These are phyloP conservation scores for Skeletonema menzelii DNA, from an alignment of 108 stramenopile genomes.

Conservation along the genomic window DNA sequence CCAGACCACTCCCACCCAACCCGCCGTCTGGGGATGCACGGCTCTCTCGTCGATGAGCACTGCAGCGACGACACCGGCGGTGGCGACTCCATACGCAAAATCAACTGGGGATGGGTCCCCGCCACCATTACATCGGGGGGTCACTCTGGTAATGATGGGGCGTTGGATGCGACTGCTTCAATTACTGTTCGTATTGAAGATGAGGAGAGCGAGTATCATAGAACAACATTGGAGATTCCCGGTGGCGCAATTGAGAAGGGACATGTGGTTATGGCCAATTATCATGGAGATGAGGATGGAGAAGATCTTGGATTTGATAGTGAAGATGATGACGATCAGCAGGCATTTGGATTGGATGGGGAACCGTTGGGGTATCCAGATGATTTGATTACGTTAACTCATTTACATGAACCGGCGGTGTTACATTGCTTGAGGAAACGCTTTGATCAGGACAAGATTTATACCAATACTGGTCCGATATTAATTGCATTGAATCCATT, in stretches of 20 bases:
- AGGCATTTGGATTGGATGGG: neutral
- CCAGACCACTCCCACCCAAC: neutral
- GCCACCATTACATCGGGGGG: conserved; percentile 12
- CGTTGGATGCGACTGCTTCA: neutral
- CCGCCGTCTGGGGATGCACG: conserved; percentile 9
- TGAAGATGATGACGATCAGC: neutral
- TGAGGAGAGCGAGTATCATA: conserved; percentile 23
- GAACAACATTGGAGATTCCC: conserved; percentile 13
- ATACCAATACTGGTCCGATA: conserved; percentile 93
- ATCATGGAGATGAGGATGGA: conserved; percentile 34
- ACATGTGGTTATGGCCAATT: conserved; percentile 33
- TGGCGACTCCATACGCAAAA: neutral
- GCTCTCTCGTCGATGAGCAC: neutral
- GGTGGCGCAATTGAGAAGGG: conserved; percentile 22
- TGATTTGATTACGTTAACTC: conserved; percentile 74
- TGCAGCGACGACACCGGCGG: neutral
- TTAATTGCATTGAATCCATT: conserved; percentile 96
- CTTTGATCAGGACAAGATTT: conserved; percentile 80
- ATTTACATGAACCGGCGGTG: conserved; percentile 85
- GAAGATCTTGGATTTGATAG: neutral
- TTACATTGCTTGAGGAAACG: conserved; percentile 84
- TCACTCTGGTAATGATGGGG: conserved; percentile 10
- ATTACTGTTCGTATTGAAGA: conserved; percentile 22
- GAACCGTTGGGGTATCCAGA: conserved; percentile 35
- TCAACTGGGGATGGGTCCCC: conserved; percentile 46